A percentile compares a stretch with the other conserved stretches of the same genome.
These are phyloP conservation scores for Bauhinia variegata DNA, from an alignment of 306 rosid species.

Conservation along the genomic window DNA sequence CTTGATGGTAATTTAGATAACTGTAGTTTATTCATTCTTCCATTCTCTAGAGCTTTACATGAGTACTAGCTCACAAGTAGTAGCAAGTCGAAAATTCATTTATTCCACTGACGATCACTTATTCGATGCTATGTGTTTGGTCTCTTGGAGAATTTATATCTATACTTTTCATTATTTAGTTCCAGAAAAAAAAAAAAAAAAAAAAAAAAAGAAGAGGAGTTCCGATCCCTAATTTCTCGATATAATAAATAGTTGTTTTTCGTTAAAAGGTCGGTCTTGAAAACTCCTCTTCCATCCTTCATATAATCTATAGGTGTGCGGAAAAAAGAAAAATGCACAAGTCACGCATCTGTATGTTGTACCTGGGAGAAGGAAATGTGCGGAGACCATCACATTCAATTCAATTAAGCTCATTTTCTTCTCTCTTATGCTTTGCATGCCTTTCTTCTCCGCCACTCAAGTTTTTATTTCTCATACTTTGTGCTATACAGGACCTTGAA, in stretches of 20 bases:
- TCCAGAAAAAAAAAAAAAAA: too few relatives aligned
- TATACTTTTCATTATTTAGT: not conserved
- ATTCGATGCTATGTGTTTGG: constrained; percentile 11
- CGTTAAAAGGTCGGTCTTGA: not conserved
- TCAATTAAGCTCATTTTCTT: constrained; percentile 4
- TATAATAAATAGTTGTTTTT: not conserved
- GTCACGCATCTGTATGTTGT: not conserved
- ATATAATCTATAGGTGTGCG: not conserved
- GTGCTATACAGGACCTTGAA: constrained; percentile 61
- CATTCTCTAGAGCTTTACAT: constrained; percentile 2
- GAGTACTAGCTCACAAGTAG: not conserved
- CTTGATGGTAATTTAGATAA: constrained; percentile 56
- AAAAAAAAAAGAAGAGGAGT: too few relatives aligned
- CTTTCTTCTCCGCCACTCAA: constrained; percentile 20
- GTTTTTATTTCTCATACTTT: constrained; percentile 5
- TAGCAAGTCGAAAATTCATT: not conserved
- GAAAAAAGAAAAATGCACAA: not conserved
- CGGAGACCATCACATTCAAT: not conserved
- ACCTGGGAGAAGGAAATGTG: not conserved
- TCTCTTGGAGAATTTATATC: constrained; percentile 16
- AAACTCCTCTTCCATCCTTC: not conserved
- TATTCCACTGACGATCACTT: not conserved
- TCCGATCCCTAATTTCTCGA: not conserved
- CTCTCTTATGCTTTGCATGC: not conserved
- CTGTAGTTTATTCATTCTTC: constrained; percentile 1